phyloP scores from a whole-genome alignment of 371 early-diverging fungal genomes.

The Mucor saturninus region DNA sequence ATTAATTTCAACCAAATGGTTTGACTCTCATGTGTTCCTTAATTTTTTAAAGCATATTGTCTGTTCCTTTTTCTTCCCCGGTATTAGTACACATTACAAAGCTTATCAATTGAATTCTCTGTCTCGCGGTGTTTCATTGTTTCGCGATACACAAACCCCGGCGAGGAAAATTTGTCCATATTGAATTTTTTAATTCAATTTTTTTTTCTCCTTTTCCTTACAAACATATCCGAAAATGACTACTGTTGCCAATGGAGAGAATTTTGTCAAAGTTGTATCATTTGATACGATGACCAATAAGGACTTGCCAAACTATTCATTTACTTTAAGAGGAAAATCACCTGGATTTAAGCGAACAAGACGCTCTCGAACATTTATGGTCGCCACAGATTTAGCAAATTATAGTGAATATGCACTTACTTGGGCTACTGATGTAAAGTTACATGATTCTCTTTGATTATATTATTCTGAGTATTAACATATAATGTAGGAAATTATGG shows the following conservation, averaged over 20 bases:
- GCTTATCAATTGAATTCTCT: neutral
- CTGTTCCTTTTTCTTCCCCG: too few species aligned
- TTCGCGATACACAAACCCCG: slow-evolving; percentile 3
- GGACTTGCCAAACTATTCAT: slow-evolving; percentile 59
- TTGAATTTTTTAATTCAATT: neutral
- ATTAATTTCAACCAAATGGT: too few species aligned
- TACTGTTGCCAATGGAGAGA: slow-evolving; percentile 1
- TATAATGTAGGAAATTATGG: slow-evolving; percentile 51
- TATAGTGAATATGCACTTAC: slow-evolving; percentile 65
- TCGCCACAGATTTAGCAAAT: slow-evolving; percentile 63
- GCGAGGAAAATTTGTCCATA: slow-evolving; percentile 8
- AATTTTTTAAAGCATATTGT: too few species aligned
- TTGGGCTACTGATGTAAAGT: slow-evolving; percentile 59
- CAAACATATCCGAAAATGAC: neutral
- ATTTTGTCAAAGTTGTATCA: slow-evolving; percentile 59
- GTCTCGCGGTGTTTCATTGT: slow-evolving; percentile 18
- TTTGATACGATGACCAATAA: slow-evolving; percentile 65
- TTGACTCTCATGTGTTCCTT: too few species aligned
- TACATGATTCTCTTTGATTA: neutral
- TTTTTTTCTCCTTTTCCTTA: slow-evolving; percentile 6
- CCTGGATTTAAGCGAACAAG: slow-evolving; percentile 53
- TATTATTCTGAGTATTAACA: neutral
- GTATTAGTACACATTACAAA: too few species aligned
- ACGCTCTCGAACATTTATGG: slow-evolving; percentile 60
- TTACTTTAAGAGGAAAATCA: slow-evolving; percentile 62